Conservation (phyloP, 805 yeast species). For the Lipomyces starkeyi region DNA sequence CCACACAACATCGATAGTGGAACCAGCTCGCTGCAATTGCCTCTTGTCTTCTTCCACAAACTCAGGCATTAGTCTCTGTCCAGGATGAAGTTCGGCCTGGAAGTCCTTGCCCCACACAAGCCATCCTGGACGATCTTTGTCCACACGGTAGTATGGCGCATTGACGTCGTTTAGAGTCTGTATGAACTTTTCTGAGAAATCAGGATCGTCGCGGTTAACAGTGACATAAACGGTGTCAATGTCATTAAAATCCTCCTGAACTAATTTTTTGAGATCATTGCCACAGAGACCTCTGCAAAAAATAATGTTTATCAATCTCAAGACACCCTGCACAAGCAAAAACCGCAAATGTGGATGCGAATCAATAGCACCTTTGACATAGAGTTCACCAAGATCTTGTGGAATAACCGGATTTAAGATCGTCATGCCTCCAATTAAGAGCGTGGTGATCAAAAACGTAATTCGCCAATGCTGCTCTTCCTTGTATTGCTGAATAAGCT, state of each 20-base stretch:
- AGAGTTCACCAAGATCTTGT: slow-evolving; percentile 17
- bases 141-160: slow-evolving; percentile 65
- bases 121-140: slow-evolving; percentile 66
- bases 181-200: slow-evolving; percentile 53
- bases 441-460: slow-evolving; percentile 10
- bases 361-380: slow-evolving; percentile 40
- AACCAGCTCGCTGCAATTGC: slow-evolving; percentile 54
- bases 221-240: slow-evolving; percentile 48
- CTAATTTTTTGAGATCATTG: slow-evolving; percentile 52
- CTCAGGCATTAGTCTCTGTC: slow-evolving; percentile 25
- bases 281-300: slow-evolving; percentile 53
- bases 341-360: slow-evolving; percentile 71
- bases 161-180: slow-evolving; percentile 58
- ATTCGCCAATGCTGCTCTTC: slow-evolving; percentile 32
- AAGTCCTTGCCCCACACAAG: slow-evolving; percentile 71
- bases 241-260: slow-evolving; percentile 49
- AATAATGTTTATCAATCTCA: slow-evolving; percentile 57
- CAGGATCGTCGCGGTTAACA: slow-evolving; percentile 53
- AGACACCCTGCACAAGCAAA: slow-evolving; percentile 63
- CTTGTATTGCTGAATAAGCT: slow-evolving; percentile 24
- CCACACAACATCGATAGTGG: slow-evolving; percentile 62
- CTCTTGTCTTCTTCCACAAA: slow-evolving; percentile 53
- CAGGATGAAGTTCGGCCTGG: slow-evolving; percentile 43
- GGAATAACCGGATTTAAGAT: slow-evolving; percentile 19
- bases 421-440: slow-evolving; percentile 15